Evolutionary conservation across 208 protist genomes (phyloP).

Genomic region (Lotmaria passim): DNA sequence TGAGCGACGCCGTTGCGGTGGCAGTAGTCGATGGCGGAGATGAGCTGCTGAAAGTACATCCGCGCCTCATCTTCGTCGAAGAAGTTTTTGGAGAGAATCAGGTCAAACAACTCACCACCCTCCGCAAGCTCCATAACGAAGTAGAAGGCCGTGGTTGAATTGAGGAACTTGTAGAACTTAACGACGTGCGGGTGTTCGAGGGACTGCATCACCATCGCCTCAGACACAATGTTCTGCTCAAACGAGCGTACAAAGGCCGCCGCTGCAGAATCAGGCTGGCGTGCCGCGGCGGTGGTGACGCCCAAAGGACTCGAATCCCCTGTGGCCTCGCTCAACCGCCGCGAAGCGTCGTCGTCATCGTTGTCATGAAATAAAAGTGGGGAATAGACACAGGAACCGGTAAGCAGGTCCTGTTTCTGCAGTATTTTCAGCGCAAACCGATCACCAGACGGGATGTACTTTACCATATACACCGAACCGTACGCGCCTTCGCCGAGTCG

Average conservation of each 20-base stretch:
- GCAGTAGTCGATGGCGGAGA: slow-evolving; percentile 95
- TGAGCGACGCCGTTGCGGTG: slow-evolving; percentile 89
- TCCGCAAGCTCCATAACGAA: slow-evolving; percentile 91
- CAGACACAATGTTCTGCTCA: slow-evolving; percentile 78
- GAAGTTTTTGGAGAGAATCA: slow-evolving; percentile 86
- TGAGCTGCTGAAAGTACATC: slow-evolving; percentile 94
- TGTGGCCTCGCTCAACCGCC: background rate
- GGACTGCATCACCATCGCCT: slow-evolving; percentile 89
- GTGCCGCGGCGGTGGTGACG: background rate
- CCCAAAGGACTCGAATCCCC: slow-evolving; percentile 18
- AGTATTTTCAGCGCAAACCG: slow-evolving; percentile 89
- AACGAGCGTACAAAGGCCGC: slow-evolving; percentile 37
- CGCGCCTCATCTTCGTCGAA: slow-evolving; percentile 88
- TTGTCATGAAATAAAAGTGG: background rate
- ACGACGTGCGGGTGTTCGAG: slow-evolving; percentile 91
- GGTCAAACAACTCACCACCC: slow-evolving; percentile 94
- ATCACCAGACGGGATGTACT: slow-evolving; percentile 80
- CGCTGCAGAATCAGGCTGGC: background rate
- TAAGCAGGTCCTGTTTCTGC: slow-evolving; percentile 76
- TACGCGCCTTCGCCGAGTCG: slow-evolving; percentile 90
- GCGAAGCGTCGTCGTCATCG: background rate
- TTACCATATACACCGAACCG: slow-evolving; percentile 85
- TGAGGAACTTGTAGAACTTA: slow-evolving; percentile 89
- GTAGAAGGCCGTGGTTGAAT: slow-evolving; percentile 85
- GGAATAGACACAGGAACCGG: slow-evolving; percentile 15